These are phyloP conservation scores for Solanum rostratum DNA, from an alignment of 257 asterid genomes.

Conservation along the genomic window DNA sequence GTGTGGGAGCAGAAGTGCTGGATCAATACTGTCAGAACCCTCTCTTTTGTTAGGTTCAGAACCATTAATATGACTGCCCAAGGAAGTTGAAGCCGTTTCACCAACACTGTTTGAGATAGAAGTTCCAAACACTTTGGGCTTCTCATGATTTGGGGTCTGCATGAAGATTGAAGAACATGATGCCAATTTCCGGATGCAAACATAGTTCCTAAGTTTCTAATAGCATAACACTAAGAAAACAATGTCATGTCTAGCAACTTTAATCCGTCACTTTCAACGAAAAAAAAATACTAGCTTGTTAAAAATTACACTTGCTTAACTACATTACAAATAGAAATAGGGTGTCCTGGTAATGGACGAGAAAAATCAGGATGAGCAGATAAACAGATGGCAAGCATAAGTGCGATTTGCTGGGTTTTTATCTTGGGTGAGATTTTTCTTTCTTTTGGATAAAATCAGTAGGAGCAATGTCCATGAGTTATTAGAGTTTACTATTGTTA, in stretches of 20 bases:
- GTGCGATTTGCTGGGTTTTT: not conserved
- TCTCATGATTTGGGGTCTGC: conserved; percentile 49
- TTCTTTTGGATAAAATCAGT: not conserved
- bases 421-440: not conserved
- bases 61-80: conserved; percentile 12
- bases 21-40: conserved; percentile 21
- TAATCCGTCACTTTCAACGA: not conserved
- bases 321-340: not conserved
- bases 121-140: conserved; percentile 22
- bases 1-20: conserved; percentile 14
- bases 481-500: not conserved
- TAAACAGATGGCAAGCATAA: not conserved
- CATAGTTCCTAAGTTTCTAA: not conserved
- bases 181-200: not conserved
- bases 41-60: conserved; percentile 23
- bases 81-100: conserved; percentile 7
- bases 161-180: conserved; percentile 17
- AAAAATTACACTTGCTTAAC: not conserved
- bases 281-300: not conserved
- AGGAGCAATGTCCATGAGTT: not conserved
- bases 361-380: not conserved
- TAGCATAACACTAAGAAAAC: not conserved
- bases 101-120: conserved; percentile 22
- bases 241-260: not conserved
- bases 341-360: not conserved